Conservation (phyloP, 2,329 filamentous ascomycete species). For the Fusarium dlaminii region DNA sequence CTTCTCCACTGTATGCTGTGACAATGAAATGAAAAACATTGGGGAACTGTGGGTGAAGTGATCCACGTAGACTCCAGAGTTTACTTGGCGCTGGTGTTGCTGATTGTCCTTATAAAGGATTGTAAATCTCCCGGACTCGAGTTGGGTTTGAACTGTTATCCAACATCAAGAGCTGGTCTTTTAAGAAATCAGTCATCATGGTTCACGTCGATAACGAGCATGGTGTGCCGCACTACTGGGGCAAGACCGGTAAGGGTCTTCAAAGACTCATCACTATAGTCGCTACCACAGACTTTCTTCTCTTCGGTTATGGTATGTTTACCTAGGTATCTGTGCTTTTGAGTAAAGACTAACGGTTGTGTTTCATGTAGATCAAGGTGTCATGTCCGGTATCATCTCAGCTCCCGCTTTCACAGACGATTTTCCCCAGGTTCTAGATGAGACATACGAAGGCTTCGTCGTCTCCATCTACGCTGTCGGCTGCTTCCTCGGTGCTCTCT, state of each 20-base stretch:
- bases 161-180: not conserved
- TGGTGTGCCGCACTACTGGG: conserved; percentile 31
- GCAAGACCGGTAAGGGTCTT: conserved; percentile 29
- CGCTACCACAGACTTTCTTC: conserved; percentile 29
- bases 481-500: conserved; percentile 61
- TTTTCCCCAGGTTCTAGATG: conserved; percentile 53
- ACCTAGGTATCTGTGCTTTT: conserved; percentile 31
- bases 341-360: not conserved
- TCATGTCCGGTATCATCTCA: conserved; percentile 64
- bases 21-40: conserved; percentile 9
- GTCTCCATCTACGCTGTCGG: conserved; percentile 63
- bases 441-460: conserved; percentile 59
- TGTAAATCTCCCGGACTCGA: not conserved
- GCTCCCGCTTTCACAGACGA: conserved; percentile 59
- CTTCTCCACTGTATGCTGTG: conserved; percentile 5
- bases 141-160: not conserved
- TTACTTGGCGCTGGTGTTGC: conserved; percentile 6
- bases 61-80: conserved; percentile 26
- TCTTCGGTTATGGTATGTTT: conserved; percentile 26
- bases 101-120: conserved; percentile 20
- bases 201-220: conserved; percentile 32
- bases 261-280: conserved; percentile 30
- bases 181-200: conserved; percentile 15
- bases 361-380: conserved; percentile 56
- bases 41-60: not conserved